A percentile compares a stretch with the other conserved stretches of the same genome.
phyloP scores from a whole-genome alignment of 2,329 filamentous ascomycete genomes.

The Trichoderma lentiforme region DNA sequence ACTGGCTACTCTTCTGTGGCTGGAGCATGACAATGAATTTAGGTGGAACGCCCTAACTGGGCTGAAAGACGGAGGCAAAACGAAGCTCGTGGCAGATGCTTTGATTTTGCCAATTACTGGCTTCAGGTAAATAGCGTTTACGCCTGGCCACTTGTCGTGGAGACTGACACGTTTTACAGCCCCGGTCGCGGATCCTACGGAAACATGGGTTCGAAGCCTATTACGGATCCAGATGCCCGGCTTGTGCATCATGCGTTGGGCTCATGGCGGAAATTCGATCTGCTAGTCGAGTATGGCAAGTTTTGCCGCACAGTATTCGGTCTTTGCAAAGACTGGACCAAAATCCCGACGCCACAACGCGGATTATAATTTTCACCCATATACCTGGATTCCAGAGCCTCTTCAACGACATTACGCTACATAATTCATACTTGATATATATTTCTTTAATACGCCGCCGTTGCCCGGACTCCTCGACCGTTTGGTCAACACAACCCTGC shows the following conservation, averaged over 20 bases:
- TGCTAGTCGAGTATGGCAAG: slow-evolving; percentile 25
- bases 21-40: slow-evolving; percentile 21
- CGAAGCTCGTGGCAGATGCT: slow-evolving; percentile 24
- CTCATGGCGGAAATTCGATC: slow-evolving; percentile 24
- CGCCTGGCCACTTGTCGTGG: background rate
- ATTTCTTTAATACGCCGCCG: background rate
- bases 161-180: slow-evolving; percentile 2
- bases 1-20: slow-evolving; percentile 22
- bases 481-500: background rate
- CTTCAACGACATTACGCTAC: background rate
- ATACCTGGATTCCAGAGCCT: background rate
- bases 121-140: slow-evolving; percentile 23
- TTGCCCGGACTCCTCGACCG: background rate
- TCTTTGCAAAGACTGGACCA: slow-evolving; percentile 24
- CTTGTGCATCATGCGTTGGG: slow-evolving; percentile 25
- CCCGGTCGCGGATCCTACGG: slow-evolving; percentile 25
- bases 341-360: slow-evolving; percentile 13
- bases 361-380: background rate
- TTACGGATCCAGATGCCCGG: slow-evolving; percentile 23
- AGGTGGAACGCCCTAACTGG: slow-evolving; percentile 27
- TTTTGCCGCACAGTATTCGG: slow-evolving; percentile 26
- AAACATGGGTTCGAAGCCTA: slow-evolving; percentile 26
- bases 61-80: slow-evolving; percentile 23
- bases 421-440: background rate
- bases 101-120: slow-evolving; percentile 26